Percentiles rank a stretch among this genome's conserved stretches.
phyloP scores from a whole-genome alignment of 1,139 yeast genomes.

The Yamadazyma conglobata region DNA sequence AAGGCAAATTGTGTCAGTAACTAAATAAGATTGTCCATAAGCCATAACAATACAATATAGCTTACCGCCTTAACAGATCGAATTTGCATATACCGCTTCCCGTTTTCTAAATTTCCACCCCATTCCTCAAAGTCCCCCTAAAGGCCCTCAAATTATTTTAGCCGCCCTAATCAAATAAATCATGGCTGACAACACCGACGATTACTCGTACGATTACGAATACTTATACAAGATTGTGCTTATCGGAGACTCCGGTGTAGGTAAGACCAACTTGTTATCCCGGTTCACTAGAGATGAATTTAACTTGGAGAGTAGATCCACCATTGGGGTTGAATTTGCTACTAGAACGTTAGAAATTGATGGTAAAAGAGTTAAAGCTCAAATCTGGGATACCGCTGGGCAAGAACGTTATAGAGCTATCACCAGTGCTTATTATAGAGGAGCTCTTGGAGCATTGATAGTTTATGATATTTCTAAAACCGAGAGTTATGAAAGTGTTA shows the following conservation, averaged over 20 bases:
- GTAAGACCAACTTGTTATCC: slow-evolving; percentile 89
- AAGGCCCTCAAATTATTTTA: too few relatives aligned
- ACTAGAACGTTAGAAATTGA: slow-evolving; percentile 94
- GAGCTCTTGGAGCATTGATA: slow-evolving; percentile 95
- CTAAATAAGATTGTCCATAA: too few relatives aligned
- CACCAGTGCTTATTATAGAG: slow-evolving; percentile 95
- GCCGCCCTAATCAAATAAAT: too few relatives aligned
- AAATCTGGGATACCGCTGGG: slow-evolving; percentile 99
- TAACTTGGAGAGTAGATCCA: slow-evolving; percentile 88
- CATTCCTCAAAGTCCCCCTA: too few relatives aligned
- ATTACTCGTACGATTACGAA: slow-evolving; percentile 90
- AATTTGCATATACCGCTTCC: too few relatives aligned
- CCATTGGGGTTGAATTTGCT: slow-evolving; percentile 98
- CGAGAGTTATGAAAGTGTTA: slow-evolving; percentile 87
- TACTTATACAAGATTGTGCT: slow-evolving; percentile 91
- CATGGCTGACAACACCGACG: slow-evolving; percentile 56
- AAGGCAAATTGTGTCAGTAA: too few relatives aligned
- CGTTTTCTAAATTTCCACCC: too few relatives aligned
- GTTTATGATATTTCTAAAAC: slow-evolving; percentile 95
- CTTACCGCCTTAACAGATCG: too few relatives aligned
- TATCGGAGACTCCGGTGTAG: slow-evolving; percentile 97
- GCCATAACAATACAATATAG: too few relatives aligned
- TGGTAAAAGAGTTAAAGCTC: slow-evolving; percentile 94
- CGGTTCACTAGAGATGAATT: slow-evolving; percentile 95
- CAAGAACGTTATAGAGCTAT: slow-evolving; percentile 98